Base-by-base conservation (phyloP, 352 stramenopile species). In the Pythium scleroteichum region DNA sequence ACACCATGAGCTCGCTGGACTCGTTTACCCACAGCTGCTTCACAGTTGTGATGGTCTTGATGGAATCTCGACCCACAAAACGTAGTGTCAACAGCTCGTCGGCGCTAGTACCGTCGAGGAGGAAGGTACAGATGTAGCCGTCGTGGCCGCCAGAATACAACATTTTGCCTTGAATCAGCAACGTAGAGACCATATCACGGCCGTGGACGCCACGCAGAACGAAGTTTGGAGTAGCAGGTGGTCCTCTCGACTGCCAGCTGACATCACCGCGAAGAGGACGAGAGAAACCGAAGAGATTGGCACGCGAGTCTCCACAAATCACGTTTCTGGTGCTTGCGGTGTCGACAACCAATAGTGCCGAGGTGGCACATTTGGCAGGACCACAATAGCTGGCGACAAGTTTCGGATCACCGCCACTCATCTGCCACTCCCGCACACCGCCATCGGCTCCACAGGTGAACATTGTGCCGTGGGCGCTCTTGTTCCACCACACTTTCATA, bases 11-110 rank as follows among this genome's bases (percentile, higher is more conserved):
- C 27, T 94, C 75, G 19, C 47, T 17, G 8, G 45, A 48, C 23
- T 39, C 19, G 10, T 68, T 75, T 50, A 69, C 78, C 67, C 64
- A 87, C 23, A 95, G 54, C 5, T 80, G 62, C 58, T 92, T 93
- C 47, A 95, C 66, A 4, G 85, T 94, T 7, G 79, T 76, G 38
- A 95, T 78, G 14, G 82, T 83, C 61, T 90, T 87, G 60, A 95
- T 83, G 10, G 79, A 85, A 33, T 92, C 74, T 40, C 84, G 85
- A 8, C 80, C 73, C 7, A 85, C 49, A 29, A 68, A 71, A 3
- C 52, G 62, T 19, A 85, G 60, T 23, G 50, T 53, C 35, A 88
- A 29, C 6, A 54, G 53, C 10, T 74, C 81, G 24, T 53, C 39
- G 53, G n/a, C 62, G 51, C 62, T 52, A 38, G 23, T 27, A 59